Conservation (phyloP, 176 grass and related monocot genomes). For the Bonia amplexicaulis region DNA sequence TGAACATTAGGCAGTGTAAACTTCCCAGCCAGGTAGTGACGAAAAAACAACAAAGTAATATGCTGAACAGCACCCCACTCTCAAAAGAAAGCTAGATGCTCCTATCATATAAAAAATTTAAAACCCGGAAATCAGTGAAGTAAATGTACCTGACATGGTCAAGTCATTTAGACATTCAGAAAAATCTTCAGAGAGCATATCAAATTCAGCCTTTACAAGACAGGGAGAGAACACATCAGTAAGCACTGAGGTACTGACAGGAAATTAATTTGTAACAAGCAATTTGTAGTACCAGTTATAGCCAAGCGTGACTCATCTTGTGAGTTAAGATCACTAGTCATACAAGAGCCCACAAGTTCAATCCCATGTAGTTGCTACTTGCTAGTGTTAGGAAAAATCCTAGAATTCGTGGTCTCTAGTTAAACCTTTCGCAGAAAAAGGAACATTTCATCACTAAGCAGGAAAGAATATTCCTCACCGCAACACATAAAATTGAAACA, state of each 20-base stretch:
- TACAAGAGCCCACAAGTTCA: not conserved
- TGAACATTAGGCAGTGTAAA: not conserved
- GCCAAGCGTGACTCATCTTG: not conserved
- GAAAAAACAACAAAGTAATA: not conserved
- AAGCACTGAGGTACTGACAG: conserved; percentile 6
- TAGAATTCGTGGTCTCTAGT: not conserved
- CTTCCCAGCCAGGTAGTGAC: not conserved
- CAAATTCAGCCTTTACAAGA: conserved; percentile 72
- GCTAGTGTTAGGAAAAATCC: not conserved
- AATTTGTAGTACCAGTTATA: not conserved
- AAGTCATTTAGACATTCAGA: conserved; percentile 72
- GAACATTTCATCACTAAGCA: not conserved
- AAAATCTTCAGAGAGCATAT: conserved; percentile 84
- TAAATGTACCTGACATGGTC: conserved; percentile 59
- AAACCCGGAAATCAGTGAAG: not conserved
- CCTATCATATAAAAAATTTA: not conserved
- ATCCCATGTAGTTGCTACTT: not conserved
- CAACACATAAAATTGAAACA: not conserved
- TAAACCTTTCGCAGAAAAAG: not conserved
- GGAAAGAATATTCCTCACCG: not conserved
- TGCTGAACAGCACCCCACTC: not conserved
- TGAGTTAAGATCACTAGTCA: conserved; percentile 4
- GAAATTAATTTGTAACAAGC: not conserved
- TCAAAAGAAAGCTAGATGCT: not conserved
- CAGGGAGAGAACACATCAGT: conserved; percentile 21